Conservation (phyloP, 2,329 filamentous ascomycete genomes). For the Sporothrix inflata region DNA sequence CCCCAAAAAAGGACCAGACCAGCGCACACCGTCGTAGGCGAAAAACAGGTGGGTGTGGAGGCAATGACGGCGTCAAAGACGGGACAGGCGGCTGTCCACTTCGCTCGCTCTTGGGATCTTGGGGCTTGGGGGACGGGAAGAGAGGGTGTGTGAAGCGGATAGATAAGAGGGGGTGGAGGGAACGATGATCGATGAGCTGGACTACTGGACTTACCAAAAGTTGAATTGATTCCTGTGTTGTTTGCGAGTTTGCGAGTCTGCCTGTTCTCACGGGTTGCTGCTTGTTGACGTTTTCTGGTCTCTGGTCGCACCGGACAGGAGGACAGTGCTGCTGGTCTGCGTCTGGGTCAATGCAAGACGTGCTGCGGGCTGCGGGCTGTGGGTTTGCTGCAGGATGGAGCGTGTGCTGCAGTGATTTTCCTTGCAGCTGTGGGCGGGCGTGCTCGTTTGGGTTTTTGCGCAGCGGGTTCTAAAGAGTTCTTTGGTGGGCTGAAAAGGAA, state of each 20-base stretch:
- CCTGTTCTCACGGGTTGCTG: not conserved
- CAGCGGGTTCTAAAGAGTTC: not conserved
- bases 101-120: slow-evolving; percentile 11
- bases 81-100: slow-evolving; percentile 19
- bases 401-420: not conserved
- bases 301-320: slow-evolving; percentile 2
- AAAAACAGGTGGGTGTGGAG: slow-evolving; percentile 17
- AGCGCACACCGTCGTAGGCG: not conserved
- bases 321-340: slow-evolving; percentile 6
- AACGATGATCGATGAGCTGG: not conserved
- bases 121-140: slow-evolving; percentile 3
- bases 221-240: not conserved
- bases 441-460: not conserved
- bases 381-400: slow-evolving; percentile 6
- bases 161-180: slow-evolving; percentile 11
- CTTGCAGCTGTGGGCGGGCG: not conserved
- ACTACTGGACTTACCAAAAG: not conserved
- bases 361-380: not conserved
- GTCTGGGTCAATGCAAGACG: slow-evolving; percentile 24
- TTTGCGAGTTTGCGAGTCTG: not conserved
- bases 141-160: not conserved
- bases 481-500: not conserved
- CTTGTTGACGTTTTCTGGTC: slow-evolving; percentile 18
- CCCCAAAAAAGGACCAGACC: slow-evolving; percentile 18
- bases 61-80: slow-evolving; percentile 15